A percentile compares a stretch with the other conserved stretches of the same genome.
phyloP scores from a whole-genome alignment of 306 rosid genomes.

The Lathyrus oleraceus region DNA sequence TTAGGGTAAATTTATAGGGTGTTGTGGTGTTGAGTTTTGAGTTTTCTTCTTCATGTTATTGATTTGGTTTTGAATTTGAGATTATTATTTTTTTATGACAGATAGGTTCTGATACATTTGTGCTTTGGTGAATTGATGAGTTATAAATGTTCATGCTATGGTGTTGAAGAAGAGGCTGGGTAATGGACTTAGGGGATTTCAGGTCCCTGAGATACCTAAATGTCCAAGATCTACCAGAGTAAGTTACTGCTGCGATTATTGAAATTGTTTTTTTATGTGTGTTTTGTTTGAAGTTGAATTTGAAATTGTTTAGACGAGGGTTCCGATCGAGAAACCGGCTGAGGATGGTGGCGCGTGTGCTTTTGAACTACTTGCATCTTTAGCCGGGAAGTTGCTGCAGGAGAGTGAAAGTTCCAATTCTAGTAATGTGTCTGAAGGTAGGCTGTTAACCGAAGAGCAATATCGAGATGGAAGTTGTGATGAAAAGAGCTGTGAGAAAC shows the following conservation, averaged over 20 bases:
- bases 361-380: conserved; percentile 80
- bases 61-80: conserved; percentile 15
- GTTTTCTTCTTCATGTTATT: conserved; percentile 3
- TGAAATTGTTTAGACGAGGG: conserved; percentile 64
- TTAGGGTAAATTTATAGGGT: not conserved
- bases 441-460: conserved; percentile 43
- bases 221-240: conserved; percentile 89
- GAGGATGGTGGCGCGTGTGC: conserved; percentile 63
- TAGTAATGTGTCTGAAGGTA: conserved; percentile 71
- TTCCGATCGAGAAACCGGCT: conserved; percentile 49
- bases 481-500: conserved; percentile 47
- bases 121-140: conserved; percentile 52
- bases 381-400: conserved; percentile 86
- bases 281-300: conserved; percentile 4
- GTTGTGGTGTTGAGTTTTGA: conserved; percentile 11
- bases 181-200: conserved; percentile 67
- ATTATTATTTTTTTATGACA: conserved; percentile 41
- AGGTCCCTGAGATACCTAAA: conserved; percentile 67
- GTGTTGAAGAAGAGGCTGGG: conserved; percentile 74
- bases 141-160: conserved; percentile 68
- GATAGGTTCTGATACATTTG: conserved; percentile 39
- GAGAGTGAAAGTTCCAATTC: conserved; percentile 82
- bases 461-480: conserved; percentile 52
- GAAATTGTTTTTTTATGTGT: conserved; percentile 2
- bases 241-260: conserved; percentile 38